Evolutionary conservation across 495 filamentous ascomycete genomes (phyloP), one percentile per base, ranked within the genome.

Genomic region (Penicillium pancosmium): DNA sequence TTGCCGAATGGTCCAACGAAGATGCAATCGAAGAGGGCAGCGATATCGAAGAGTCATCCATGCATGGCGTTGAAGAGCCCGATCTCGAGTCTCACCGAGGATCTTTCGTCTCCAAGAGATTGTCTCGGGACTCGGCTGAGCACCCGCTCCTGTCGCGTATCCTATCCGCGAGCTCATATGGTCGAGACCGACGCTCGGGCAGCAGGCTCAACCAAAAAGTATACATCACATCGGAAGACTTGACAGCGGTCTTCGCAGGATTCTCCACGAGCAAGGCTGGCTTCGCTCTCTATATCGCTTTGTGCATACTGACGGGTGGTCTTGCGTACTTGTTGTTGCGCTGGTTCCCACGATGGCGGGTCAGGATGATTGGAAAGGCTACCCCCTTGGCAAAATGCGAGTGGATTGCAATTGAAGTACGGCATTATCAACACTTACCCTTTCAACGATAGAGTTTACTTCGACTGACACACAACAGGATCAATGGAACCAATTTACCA

Each of bases 341-440:
- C 59, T 99, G 94, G 94, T 71, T 97, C 51, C 94, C 94, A 13
- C 83, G 84, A 50, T 96, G 91, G 91, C 84, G 88, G 64, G 85
- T 98, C 43, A 82, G 82, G 25, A 66, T 99, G 41, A 73, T 91
- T 53, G 94, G 94, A 15, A 81, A 77, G 54, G 75, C 84, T 19
- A 81, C 82, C 12, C 78, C 88, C 1, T 73, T 99, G 31, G 74
- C 82, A 21, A 85, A 89, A 36, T 93, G 91, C 65, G 75, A 86
- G 52, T 99, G 95, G 94, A 89, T 96, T 51, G 93, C 93, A 35
- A 82, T 97, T 64, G 95, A 93, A 81, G 88, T 82, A 63, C 68
- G 79, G 58, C 48, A 27, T 21, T 23, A 16, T 25, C 9, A 16
- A 47, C 46, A 33, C 15, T 33, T 40, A 35, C 35, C 53, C 27